Base-by-base conservation (phyloP, 768 basidiomycete species). In the Tephrocybe sp. region DNA sequence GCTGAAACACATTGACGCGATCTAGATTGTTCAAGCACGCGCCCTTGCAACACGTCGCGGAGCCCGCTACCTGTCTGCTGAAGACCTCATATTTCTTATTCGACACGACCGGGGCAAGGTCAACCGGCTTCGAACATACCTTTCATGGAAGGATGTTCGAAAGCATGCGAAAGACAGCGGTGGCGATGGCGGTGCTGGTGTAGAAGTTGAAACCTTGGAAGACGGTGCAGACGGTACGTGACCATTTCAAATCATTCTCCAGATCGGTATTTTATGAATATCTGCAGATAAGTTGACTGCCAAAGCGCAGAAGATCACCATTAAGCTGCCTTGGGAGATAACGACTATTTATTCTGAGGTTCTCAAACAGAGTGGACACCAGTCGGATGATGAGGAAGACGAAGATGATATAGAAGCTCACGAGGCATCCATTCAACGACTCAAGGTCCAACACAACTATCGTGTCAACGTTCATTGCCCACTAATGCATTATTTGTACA, bases 131-230 rank as follows among this genome's bases (percentile, higher is more conserved):
- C 72, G 92, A 27, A 95, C 91, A 9, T 98, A 97, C 62, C 78
- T 98, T 19, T 91, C 90, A 0, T 98, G 94, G 94, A 97, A 95
- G 61, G 94, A 97, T 57, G 94, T 97, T 15, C 81, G 94, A 12
- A 97, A 95, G 60, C 90, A 92, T 52, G 92, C 92, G 4, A 95
- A 95, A 64, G 91, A 97, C 60, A 83, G 86, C 19, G 88, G 85
- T 34, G 91, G 87, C 9, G 89, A 87, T 50, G 89, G 82, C 2
- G 89, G 82, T 22, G 88, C 77, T 16, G 88, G 80, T 5, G 86
- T 88, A 3, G 91, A 92, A 62, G 85, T 90, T 4, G 93, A 92
- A 61, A 83, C 76, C 1, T 67, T 90, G 6, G 92, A 94, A 56
- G 93, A 94, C 45, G 86, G 86, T 13, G 82, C 84, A 12, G 91